Base-by-base conservation (phyloP, 1,284 basidiomycete species). In the Somion occarium region DNA sequence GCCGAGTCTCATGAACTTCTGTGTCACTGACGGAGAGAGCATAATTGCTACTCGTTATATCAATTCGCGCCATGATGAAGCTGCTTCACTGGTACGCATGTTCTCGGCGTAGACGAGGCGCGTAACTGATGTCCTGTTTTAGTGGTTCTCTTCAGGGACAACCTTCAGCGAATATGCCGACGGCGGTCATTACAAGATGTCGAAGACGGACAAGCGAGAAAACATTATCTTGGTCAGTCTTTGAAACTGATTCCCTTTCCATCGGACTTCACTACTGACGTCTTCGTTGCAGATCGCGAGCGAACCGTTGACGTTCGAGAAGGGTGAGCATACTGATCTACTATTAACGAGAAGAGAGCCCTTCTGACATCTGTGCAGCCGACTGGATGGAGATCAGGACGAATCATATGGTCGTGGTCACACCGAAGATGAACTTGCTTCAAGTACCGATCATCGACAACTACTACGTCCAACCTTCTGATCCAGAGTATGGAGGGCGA, bases 91-190 rank as follows among this genome's bases (percentile, higher is more conserved):
- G 66, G 86, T 85, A 61, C 11, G n/a, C 11, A 15, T 41, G 7
- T 44, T 41, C n/a, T 15, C 39, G 9, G 22, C 15, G 5, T 15
- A n/a, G 46, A 13, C 3, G 18, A 41, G 45, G 45, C 38, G 48
- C 52, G 48, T 42, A 44, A 41, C 53, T 50, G 37, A 52, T 37
- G 7, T 47, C 34, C 43, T 43, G 4, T 44, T 48, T 9, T 53
- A 91, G 88, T 97, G 94, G 86, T 98, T 94, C 69, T 95, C 93
- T 2, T 95, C 92, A 1, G 94, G 95, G 1, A 96, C 92, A 2
- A 85, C 86, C 12, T 99, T 98, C 64, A 93, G 91, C 59, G 93
- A 98, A 70, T 93, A 91, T 62, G 82, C 85, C 24, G 83, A 85
- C 60, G 89, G 91, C 5, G 91, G 91, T 18, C 85, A 95, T 66